phyloP scores from a whole-genome alignment of 768 basidiomycete genomes.

The Leucosporidium scottii region DNA sequence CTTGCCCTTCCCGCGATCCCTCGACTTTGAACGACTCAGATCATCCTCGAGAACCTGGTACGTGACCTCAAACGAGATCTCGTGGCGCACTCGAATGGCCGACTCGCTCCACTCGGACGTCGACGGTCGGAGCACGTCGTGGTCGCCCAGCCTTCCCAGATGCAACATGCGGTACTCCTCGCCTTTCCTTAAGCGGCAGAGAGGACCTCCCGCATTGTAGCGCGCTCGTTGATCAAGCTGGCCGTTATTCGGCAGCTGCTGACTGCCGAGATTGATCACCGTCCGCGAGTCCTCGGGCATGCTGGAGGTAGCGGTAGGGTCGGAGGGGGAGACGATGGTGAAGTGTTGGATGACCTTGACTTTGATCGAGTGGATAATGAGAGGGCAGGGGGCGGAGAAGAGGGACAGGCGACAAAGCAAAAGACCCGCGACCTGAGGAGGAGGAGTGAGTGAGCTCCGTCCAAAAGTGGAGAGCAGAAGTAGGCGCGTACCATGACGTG shows the following conservation, averaged over 20 bases:
- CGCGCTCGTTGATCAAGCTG: not conserved
- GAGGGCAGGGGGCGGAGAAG: constrained; percentile 15
- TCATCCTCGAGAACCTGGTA: not conserved
- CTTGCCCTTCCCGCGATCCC: not conserved
- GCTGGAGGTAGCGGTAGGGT: not conserved
- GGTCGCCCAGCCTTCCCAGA: constrained; percentile 27
- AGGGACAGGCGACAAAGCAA: constrained; percentile 27
- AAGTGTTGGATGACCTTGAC: constrained; percentile 27
- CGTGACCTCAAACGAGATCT: not conserved
- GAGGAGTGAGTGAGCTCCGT: no score
- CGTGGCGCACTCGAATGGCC: constrained; percentile 21
- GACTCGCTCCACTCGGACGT: constrained; percentile 22
- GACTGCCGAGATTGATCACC: constrained; percentile 24
- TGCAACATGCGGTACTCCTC: constrained; percentile 22
- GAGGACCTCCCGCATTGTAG: constrained; percentile 7
- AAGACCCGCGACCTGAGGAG: constrained; percentile 19
- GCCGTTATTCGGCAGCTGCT: constrained; percentile 19
- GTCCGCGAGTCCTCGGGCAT: constrained; percentile 4
- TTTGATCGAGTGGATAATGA: constrained; percentile 31
- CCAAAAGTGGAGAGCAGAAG: no score
- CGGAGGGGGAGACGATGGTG: constrained; percentile 14
- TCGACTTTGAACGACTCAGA: not conserved
- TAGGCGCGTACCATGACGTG: not conserved
- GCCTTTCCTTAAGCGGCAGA: constrained; percentile 11
- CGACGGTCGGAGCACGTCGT: constrained; percentile 28